Conservation (phyloP, 1,284 basidiomycete species). For the Cryptococcus sp. region DNA sequence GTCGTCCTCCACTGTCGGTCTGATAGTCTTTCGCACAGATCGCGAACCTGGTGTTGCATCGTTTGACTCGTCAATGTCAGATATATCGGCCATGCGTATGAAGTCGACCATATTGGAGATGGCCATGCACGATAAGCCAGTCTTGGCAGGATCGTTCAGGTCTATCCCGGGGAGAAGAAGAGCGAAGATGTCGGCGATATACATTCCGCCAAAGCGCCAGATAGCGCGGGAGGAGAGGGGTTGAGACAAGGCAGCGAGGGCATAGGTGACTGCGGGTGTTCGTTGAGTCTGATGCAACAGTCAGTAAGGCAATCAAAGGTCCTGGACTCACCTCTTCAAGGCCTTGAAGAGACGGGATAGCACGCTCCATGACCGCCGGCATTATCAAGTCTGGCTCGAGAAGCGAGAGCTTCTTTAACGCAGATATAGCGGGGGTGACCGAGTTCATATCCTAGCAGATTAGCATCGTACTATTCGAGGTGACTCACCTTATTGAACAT, state of each 20-base stretch:
- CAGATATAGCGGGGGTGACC: constrained; percentile 55
- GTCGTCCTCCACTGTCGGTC: constrained; percentile 41
- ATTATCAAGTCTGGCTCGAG: constrained; percentile 87
- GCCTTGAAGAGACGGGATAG: constrained; percentile 86
- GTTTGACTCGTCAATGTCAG: constrained; percentile 35
- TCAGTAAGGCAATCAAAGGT: not conserved
- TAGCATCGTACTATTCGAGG: not conserved
- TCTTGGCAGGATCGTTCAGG: constrained; percentile 92
- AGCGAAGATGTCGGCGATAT: constrained; percentile 84
- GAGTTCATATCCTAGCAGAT: constrained; percentile 53
- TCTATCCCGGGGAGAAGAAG: constrained; percentile 72
- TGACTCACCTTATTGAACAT: constrained; percentile 84
- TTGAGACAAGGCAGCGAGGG: constrained; percentile 76
- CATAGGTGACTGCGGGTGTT: constrained; percentile 85
- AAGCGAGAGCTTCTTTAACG: constrained; percentile 61
- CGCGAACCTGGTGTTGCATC: constrained; percentile 28
- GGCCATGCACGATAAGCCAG: constrained; percentile 55
- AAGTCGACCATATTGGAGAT: constrained; percentile 76
- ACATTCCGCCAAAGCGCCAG: constrained; percentile 80
- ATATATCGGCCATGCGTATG: constrained; percentile 64
- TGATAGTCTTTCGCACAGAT: constrained; percentile 27
- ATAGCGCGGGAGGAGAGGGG: constrained; percentile 75
- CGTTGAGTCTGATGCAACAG: constrained; percentile 67
- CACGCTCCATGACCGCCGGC: constrained; percentile 88
- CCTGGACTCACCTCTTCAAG: constrained; percentile 74